These are phyloP conservation scores for Saxispiralis lemnorum DNA, from an alignment of 495 filamentous ascomycete species.

Conservation along the genomic window DNA sequence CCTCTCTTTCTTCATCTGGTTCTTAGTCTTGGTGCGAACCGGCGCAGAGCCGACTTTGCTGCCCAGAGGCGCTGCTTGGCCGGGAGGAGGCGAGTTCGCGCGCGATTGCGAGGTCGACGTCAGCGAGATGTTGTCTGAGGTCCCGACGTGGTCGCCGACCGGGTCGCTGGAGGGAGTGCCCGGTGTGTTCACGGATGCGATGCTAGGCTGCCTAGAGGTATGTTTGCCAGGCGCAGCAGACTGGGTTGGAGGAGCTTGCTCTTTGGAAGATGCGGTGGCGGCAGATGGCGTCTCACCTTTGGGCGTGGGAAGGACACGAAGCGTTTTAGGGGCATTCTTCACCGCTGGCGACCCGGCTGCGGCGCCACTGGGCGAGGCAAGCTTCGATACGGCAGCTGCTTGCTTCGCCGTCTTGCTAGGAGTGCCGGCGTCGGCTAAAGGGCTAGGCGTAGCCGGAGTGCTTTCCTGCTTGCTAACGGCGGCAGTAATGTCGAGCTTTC, in stretches of 20 bases:
- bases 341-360: constrained; percentile 11
- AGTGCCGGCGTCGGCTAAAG: constrained; percentile 1
- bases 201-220: constrained; percentile 40
- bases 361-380: constrained; percentile 24
- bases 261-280: constrained; percentile 11
- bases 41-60: constrained; percentile 58
- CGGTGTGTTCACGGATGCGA: constrained; percentile 47
- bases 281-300: constrained; percentile 44
- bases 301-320: constrained; percentile 54
- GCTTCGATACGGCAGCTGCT: constrained; percentile 26
- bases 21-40: constrained; percentile 68
- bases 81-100: constrained; percentile 53
- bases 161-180: constrained; percentile 61
- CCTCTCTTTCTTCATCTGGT: constrained; percentile 73
- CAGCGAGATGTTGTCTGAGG: constrained; percentile 48
- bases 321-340: constrained; percentile 31
- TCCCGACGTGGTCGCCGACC: constrained; percentile 53
- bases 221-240: constrained; percentile 23
- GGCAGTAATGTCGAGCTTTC: constrained; percentile 46
- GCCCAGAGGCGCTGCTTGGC: constrained; percentile 25
- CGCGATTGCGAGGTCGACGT: constrained; percentile 70
- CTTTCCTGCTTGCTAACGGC: constrained; percentile 23
- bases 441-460: background rate
- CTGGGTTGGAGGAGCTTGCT: constrained; percentile 14
- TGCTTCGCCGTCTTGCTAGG: constrained; percentile 2